phyloP scores from a whole-genome alignment of 345 rosid species.

The Psidium guajava region DNA sequence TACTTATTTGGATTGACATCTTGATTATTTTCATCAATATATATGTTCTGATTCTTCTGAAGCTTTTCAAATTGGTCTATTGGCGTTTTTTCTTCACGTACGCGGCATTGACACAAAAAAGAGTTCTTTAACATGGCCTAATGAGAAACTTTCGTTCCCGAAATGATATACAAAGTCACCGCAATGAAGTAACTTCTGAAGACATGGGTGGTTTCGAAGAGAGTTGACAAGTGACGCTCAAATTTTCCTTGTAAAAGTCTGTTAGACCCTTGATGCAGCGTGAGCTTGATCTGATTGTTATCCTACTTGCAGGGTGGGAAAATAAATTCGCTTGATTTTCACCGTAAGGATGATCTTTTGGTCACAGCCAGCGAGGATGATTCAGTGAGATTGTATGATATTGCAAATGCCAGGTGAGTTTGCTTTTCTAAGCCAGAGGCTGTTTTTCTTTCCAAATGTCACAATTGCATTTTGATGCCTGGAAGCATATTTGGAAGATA shows the following conservation, averaged over 20 bases:
- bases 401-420: constrained; percentile 82
- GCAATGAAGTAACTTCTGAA: background rate
- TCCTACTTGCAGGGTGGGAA: constrained; percentile 53
- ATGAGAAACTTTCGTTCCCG: background rate
- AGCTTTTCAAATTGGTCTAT: background rate
- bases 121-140: background rate
- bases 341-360: constrained; percentile 80
- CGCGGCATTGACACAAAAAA: background rate
- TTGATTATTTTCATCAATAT: background rate
- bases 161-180: background rate
- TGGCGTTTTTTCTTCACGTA: background rate
- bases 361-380: constrained; percentile 93
- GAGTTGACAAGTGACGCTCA: background rate
- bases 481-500: background rate
- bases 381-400: constrained; percentile 87
- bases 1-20: background rate
- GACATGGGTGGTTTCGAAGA: background rate
- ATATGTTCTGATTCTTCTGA: background rate
- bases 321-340: constrained; percentile 79
- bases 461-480: background rate
- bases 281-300: background rate
- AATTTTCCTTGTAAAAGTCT: background rate
- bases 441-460: background rate
- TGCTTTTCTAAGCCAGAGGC: background rate
- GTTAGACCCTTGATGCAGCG: background rate